A percentile compares a stretch with the other conserved stretches of the same genome.
These are phyloP conservation scores for Pichia nakasei DNA, from an alignment of 805 yeast species.

Conservation along the genomic window DNA sequence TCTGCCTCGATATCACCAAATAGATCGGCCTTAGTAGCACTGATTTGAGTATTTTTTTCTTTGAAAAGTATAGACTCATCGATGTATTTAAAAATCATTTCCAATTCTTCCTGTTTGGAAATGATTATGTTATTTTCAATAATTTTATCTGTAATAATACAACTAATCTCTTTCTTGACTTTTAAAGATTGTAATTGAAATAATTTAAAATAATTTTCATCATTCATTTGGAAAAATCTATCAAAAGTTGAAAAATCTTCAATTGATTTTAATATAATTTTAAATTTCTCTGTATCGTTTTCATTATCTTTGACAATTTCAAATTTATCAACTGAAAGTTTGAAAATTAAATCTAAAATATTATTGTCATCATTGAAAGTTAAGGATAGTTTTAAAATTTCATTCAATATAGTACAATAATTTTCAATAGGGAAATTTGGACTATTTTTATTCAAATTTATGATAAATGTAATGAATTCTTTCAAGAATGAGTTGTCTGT, in stretches of 20 bases:
- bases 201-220: constrained; percentile 42
- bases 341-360: constrained; percentile 53
- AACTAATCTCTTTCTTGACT: constrained; percentile 50
- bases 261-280: constrained; percentile 37
- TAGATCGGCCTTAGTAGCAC: constrained; percentile 12
- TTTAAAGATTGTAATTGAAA: constrained; percentile 41
- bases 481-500: constrained; percentile 37
- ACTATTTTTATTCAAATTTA: constrained; percentile 43
- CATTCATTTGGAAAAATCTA: constrained; percentile 31
- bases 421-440: constrained; percentile 65
- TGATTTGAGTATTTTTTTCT: constrained; percentile 26
- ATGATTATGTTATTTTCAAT: constrained; percentile 32
- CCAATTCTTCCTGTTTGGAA: constrained; percentile 40
- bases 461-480: constrained; percentile 58
- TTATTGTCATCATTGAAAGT: constrained; percentile 34
- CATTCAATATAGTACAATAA: constrained; percentile 52
- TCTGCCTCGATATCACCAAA: constrained; percentile 17
- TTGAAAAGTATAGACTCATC: constrained; percentile 38
- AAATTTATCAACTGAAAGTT: constrained; percentile 39
- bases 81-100: constrained; percentile 51
- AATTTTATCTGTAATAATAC: constrained; percentile 52
- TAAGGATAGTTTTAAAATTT: constrained; percentile 56
- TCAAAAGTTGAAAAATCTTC: constrained; percentile 31
- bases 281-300: constrained; percentile 13
- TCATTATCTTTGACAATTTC: constrained; percentile 20